These are phyloP conservation scores for Penicillium sp. DNA, from an alignment of 2,329 filamentous ascomycete genomes.

Conservation along the genomic window DNA sequence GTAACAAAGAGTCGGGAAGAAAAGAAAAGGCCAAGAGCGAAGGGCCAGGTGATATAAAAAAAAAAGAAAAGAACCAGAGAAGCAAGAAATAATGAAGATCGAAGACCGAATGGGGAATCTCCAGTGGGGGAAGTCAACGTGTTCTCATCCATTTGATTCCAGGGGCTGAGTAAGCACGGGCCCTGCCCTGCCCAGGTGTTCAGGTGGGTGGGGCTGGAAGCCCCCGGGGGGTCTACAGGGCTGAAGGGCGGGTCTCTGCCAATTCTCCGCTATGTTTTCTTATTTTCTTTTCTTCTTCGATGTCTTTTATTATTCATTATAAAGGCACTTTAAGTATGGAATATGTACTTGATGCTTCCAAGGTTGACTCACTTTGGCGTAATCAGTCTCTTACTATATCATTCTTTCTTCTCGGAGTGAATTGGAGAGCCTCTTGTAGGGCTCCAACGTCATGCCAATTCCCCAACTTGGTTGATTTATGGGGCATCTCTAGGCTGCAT, in stretches of 20 bases:
- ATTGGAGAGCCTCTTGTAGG: not conserved
- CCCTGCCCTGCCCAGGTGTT: not conserved
- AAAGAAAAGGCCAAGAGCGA: conserved; percentile 15
- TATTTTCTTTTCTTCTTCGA: not conserved
- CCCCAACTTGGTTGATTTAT: conserved; percentile 13
- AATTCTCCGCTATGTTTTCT: conserved; percentile 1
- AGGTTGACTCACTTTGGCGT: not conserved
- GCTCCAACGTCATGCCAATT: conserved; percentile 5
- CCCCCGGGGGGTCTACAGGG: conserved; percentile 16
- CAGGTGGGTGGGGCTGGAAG: not conserved
- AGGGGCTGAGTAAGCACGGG: conserved; percentile 22
- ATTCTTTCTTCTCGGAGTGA: not conserved
- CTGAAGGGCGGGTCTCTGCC: conserved; percentile 17
- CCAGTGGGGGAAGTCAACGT: conserved; percentile 24
- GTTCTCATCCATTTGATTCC: conserved; percentile 27
- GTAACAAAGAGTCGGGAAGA: conserved; percentile 15
- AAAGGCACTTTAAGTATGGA: not conserved
- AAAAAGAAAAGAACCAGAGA: not conserved
- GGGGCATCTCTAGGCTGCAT: conserved; percentile 27
- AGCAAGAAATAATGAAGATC: conserved; percentile 8
- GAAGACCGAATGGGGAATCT: conserved; percentile 16
- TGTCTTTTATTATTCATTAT: not conserved
- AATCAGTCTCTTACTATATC: not conserved
- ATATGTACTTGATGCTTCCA: not conserved
- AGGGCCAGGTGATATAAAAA: conserved; percentile 3